Conservation (phyloP, 805 yeast species). For the Pichia phayaonensis region DNA sequence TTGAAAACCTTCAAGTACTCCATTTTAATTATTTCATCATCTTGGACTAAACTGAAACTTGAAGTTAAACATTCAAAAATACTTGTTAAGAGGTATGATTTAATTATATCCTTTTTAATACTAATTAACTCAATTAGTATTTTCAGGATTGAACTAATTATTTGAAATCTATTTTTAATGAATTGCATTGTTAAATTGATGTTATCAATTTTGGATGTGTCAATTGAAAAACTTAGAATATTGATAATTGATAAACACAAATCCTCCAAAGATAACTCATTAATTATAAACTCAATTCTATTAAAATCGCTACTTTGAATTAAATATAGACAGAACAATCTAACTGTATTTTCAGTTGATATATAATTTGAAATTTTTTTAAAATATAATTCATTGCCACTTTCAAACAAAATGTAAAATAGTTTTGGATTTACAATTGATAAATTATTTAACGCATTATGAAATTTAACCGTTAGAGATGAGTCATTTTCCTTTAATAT, state of each 20-base stretch:
- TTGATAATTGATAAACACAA: constrained; percentile 19
- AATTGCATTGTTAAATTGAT: constrained; percentile 25
- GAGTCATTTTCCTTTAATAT: constrained; percentile 8
- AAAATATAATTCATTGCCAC: constrained; percentile 8
- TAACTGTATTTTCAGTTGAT: constrained; percentile 23
- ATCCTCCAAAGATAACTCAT: constrained; percentile 17
- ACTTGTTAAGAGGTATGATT: constrained; percentile 15
- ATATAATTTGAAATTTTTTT: constrained; percentile 13
- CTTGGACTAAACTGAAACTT: constrained; percentile 16
- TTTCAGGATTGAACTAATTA: constrained; percentile 18
- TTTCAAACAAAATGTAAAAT: constrained; percentile 16
- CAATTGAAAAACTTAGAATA: constrained; percentile 17
- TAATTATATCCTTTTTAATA: constrained; percentile 9
- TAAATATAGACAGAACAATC: constrained; percentile 19
- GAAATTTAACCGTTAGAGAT: constrained; percentile 16
- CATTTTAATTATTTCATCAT: constrained; percentile 7
- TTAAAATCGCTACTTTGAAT: constrained; percentile 3
- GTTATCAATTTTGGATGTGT: constrained; percentile 23
- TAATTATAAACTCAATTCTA: constrained; percentile 8
- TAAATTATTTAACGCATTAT: constrained; percentile 18
- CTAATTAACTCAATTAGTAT: constrained; percentile 10
- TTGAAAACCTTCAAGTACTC: constrained; percentile 12
- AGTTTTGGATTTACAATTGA: constrained; percentile 19
- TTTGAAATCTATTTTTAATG: constrained; percentile 20
- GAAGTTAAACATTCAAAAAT: constrained; percentile 20